A percentile compares a stretch with the other conserved stretches of the same genome.
These are phyloP conservation scores for Esteya vermicola DNA, from an alignment of 2,329 filamentous ascomycete species.

Conservation along the genomic window DNA sequence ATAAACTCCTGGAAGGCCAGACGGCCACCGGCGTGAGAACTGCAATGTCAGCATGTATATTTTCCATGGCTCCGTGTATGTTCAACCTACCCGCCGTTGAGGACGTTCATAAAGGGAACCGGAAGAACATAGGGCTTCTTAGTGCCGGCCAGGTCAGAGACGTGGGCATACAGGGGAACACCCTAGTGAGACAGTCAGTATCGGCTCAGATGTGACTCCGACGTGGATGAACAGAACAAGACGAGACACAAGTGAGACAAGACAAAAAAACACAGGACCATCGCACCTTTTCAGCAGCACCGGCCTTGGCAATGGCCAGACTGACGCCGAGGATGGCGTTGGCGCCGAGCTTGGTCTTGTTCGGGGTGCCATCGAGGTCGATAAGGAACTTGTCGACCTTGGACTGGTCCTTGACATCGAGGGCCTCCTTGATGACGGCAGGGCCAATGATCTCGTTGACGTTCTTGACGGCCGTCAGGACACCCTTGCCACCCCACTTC, in stretches of 20 bases:
- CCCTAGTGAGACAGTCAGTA: too few species aligned
- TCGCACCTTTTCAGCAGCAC: constrained; percentile 66
- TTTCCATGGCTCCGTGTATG: background rate
- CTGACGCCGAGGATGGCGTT: constrained; percentile 81
- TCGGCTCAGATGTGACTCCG: too few species aligned
- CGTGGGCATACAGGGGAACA: constrained; percentile 74
- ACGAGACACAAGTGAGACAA: too few species aligned
- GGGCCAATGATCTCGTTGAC: constrained; percentile 73
- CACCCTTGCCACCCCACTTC: constrained; percentile 80
- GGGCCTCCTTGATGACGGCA: constrained; percentile 65
- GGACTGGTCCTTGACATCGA: constrained; percentile 79
- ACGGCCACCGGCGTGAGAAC: constrained; percentile 94
- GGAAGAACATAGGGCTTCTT: constrained; percentile 8
- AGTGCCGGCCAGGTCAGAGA: constrained; percentile 74
- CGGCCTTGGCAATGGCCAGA: constrained; percentile 76
- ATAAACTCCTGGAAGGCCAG: constrained; percentile 95
- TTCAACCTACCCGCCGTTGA: constrained; percentile 47
- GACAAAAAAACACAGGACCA: background rate
- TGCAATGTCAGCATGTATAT: constrained; percentile 10
- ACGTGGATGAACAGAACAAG: too few species aligned
- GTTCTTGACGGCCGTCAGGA: constrained; percentile 72
- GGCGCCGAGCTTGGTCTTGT: constrained; percentile 80
- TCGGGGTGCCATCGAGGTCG: constrained; percentile 68
- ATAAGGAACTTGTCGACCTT: constrained; percentile 74
- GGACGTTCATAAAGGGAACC: constrained; percentile 7